Percentiles rank a stretch among this genome's conserved stretches.
Evolutionary conservation across 495 filamentous ascomycete species (phyloP).

Genomic region (Neurospora intermedia): DNA sequence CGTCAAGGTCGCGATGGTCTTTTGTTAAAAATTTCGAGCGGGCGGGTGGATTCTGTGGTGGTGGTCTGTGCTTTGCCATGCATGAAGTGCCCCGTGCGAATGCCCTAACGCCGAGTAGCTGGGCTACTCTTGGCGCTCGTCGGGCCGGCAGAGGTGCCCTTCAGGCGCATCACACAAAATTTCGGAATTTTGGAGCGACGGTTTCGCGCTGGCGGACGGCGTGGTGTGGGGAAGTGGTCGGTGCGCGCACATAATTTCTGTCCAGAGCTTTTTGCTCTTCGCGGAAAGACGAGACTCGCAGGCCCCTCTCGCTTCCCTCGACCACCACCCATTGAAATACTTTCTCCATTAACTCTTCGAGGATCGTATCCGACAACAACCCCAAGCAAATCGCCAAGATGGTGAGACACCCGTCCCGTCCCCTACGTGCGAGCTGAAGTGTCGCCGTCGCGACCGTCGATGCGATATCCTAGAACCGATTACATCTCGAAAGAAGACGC

Average conservation of each 20-base stretch:
- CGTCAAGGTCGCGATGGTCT: neutral
- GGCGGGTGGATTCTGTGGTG: conserved; percentile 9
- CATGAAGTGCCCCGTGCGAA: conserved; percentile 3
- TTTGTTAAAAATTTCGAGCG: neutral
- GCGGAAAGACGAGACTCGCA: neutral
- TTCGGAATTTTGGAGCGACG: conserved; percentile 2
- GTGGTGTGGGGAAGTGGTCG: conserved; percentile 9
- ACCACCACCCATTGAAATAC: neutral
- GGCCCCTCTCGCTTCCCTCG: neutral
- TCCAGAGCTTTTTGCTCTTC: conserved; percentile 3
- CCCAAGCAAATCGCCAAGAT: conserved; percentile 38
- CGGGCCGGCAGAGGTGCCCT: neutral
- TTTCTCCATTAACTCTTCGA: conserved; percentile 35
- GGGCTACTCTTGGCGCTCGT: neutral
- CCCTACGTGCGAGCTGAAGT: neutral
- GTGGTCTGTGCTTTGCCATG: conserved; percentile 14
- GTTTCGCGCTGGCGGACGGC: neutral
- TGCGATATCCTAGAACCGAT: neutral
- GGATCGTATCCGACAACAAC: conserved; percentile 40
- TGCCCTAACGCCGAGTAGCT: conserved; percentile 16
- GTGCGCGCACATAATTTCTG: conserved; percentile 20
- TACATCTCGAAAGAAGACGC: neutral
- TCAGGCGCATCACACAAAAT: conserved; percentile 11
- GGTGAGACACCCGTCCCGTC: conserved; percentile 28
- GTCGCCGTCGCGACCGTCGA: neutral